Conservation (phyloP, 257 asterid species). For the Cordia subcordata region DNA sequence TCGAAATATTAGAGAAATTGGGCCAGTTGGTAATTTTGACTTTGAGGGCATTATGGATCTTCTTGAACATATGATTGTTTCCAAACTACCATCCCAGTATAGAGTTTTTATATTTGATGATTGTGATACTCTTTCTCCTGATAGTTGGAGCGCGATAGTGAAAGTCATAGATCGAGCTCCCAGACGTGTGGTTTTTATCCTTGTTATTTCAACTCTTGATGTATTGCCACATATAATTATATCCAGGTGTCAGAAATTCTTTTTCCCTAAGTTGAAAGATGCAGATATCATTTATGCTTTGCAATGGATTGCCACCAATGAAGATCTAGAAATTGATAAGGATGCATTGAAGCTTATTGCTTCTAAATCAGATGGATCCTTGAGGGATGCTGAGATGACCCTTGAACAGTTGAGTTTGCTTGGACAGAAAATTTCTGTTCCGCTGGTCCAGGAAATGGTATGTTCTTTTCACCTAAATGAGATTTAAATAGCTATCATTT, state of each 20-base stretch:
- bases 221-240: constrained; percentile 72
- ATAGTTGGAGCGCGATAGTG: constrained; percentile 68
- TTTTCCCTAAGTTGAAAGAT: constrained; percentile 79
- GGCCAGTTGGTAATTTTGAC: constrained; percentile 62
- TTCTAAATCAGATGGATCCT: constrained; percentile 80
- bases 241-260: constrained; percentile 90
- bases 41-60: constrained; percentile 49
- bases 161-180: constrained; percentile 75
- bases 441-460: constrained; percentile 73
- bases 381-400: constrained; percentile 96
- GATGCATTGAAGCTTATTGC: constrained; percentile 88
- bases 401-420: constrained; percentile 81
- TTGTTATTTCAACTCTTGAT: constrained; percentile 74
- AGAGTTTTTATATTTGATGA: constrained; percentile 74
- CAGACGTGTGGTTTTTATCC: constrained; percentile 64
- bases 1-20: constrained; percentile 58
- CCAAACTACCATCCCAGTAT: constrained; percentile 47
- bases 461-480: constrained; percentile 4
- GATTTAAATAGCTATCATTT: background rate
- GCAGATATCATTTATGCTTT: constrained; percentile 68
- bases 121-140: constrained; percentile 60
- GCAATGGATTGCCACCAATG: constrained; percentile 76
- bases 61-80: constrained; percentile 40
- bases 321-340: constrained; percentile 65
- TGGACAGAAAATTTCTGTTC: constrained; percentile 69